These are phyloP conservation scores for Nothophoma quercina DNA, from an alignment of 2,329 filamentous ascomycete species.

Conservation along the genomic window DNA sequence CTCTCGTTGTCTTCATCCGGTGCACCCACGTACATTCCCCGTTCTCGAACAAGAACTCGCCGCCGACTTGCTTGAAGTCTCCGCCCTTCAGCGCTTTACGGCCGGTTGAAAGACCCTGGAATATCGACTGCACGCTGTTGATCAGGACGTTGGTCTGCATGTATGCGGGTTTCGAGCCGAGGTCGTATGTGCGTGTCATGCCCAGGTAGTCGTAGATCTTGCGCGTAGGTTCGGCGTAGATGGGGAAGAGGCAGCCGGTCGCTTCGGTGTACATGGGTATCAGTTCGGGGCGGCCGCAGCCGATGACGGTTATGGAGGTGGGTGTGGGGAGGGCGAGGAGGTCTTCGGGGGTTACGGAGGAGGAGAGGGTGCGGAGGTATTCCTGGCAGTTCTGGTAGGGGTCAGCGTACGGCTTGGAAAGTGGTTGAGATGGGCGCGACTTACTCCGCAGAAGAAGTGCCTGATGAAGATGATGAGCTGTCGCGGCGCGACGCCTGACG, in stretches of 20 bases:
- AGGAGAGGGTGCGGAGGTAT: constrained; percentile 70
- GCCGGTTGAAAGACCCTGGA: constrained; percentile 68
- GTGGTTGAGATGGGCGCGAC: constrained; percentile 42
- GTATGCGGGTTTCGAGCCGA: constrained; percentile 72
- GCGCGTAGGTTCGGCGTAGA: constrained; percentile 77
- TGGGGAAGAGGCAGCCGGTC: constrained; percentile 73
- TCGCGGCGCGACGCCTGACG: constrained; percentile 48
- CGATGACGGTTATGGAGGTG: constrained; percentile 73
- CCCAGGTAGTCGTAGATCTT: constrained; percentile 72
- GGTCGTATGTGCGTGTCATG: constrained; percentile 69
- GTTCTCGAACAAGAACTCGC: constrained; percentile 79
- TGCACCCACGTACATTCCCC: constrained; percentile 80
- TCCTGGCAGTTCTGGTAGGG: constrained; percentile 73
- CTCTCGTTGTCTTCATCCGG: constrained; percentile 79
- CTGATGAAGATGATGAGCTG: constrained; percentile 77
- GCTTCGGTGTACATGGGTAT: constrained; percentile 71
- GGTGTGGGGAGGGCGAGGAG: constrained; percentile 58
- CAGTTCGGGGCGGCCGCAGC: constrained; percentile 73
- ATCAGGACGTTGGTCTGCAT: constrained; percentile 61
- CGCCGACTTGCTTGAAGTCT: constrained; percentile 73
- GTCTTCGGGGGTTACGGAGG: constrained; percentile 58
- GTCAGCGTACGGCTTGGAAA: constrained; percentile 14
- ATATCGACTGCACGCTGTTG: constrained; percentile 60
- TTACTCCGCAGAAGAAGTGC: constrained; percentile 82
- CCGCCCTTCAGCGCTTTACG: constrained; percentile 69